phyloP scores from a whole-genome alignment of 441 rosid genomes.

The Biscutella laevigata region DNA sequence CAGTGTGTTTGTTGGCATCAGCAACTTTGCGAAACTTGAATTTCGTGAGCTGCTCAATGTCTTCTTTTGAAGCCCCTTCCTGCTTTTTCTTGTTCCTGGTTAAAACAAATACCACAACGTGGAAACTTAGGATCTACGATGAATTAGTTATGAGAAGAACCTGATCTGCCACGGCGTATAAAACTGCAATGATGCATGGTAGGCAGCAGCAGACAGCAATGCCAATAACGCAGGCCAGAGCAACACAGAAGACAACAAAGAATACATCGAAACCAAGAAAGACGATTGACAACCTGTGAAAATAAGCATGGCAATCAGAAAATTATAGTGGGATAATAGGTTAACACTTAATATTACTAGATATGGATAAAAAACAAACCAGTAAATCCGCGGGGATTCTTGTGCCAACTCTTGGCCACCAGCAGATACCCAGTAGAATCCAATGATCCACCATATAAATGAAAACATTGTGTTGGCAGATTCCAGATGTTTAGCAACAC shows the following conservation, averaged over 20 bases:
- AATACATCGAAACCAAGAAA: constrained; percentile 97
- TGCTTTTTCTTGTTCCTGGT: constrained; percentile 19
- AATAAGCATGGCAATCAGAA: constrained; percentile 18
- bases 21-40: constrained; percentile 55
- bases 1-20: constrained; percentile 38
- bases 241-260: constrained; percentile 93
- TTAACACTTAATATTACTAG: neutral
- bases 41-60: constrained; percentile 74
- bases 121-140: neutral
- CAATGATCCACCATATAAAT: constrained; percentile 96
- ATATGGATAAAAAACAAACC: constrained; percentile 40
- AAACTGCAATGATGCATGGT: constrained; percentile 92
- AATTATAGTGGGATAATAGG: constrained; percentile 3
- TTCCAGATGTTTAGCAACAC: constrained; percentile 77
- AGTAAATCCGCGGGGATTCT: constrained; percentile 72
- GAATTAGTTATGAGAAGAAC: constrained; percentile 31
- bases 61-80: constrained; percentile 98
- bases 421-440: constrained; percentile 93
- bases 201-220: constrained; percentile 98
- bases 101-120: neutral
- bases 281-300: constrained; percentile 90
- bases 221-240: constrained; percentile 89
- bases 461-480: constrained; percentile 94
- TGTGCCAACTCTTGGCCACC: constrained; percentile 68
- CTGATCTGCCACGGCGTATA: constrained; percentile 98